phyloP scores from a whole-genome alignment of 2,329 filamentous ascomycete genomes.

The Colletotrichum acutatum region DNA sequence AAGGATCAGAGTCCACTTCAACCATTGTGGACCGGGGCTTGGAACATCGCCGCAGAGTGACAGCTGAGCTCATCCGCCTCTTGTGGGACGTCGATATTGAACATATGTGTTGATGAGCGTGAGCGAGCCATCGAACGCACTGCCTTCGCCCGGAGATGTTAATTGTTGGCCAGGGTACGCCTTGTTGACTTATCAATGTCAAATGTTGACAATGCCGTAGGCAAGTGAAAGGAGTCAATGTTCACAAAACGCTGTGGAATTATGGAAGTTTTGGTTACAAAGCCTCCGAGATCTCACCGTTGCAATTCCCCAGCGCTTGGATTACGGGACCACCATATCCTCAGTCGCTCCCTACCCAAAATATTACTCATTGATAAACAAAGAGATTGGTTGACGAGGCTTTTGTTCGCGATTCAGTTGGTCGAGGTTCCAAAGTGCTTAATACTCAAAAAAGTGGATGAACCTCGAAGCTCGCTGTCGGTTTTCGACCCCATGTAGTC shows the following conservation, averaged over 20 bases:
- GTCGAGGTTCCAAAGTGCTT: background rate
- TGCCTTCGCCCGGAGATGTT: background rate
- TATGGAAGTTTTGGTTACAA: background rate
- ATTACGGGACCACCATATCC: no score
- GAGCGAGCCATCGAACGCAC: background rate
- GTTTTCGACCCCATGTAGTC: background rate
- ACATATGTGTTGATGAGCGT: background rate
- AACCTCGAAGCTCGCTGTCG: background rate
- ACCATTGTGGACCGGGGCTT: background rate
- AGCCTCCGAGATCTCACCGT: no score
- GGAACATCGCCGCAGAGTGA: background rate
- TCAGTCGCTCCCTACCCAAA: no score
- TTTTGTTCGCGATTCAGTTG: background rate
- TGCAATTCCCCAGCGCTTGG: no score
- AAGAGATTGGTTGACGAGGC: background rate
- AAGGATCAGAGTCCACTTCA: constrained; percentile 4
- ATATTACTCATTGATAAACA: no score
- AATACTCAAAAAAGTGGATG: background rate
- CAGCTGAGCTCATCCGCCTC: background rate
- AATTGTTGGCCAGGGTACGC: background rate
- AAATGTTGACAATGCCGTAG: background rate
- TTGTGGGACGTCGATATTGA: background rate
- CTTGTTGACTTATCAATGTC: no score
- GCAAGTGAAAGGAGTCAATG: background rate
- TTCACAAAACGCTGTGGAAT: background rate